Evolutionary conservation across 768 basidiomycete species (phyloP), one percentile per base, ranked within the genome.

Genomic region (Clavulina sp.): DNA sequence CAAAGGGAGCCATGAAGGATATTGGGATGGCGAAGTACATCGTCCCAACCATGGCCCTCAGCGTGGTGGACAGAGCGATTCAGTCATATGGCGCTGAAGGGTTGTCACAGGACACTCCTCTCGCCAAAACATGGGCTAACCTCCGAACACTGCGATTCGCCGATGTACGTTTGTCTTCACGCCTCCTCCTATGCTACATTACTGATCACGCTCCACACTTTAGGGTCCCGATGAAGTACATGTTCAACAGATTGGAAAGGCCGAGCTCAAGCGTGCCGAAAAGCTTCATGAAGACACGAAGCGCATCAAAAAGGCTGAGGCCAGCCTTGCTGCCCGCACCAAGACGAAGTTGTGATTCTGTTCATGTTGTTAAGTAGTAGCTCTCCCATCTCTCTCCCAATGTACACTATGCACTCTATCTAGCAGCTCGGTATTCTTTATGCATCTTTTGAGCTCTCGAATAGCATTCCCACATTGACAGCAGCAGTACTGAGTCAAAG

Each of bases 21-120:
- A 97, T 99, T 59, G 92, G 88, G 23, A 86, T 96, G 54, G 89
- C 95, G 41, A 99, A 99, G 92, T 93, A 95, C 60, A 80, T 89
- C 33, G 88, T 97, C 7, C 95, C 95, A 9, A 73, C 74, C 0
- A 87, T 93, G 84, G 93, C 91, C 0, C 71, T 85, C 46, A 68
- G 70, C 23, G 83, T 99, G 43, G 73, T 97, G 34, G 95, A 99
- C 67, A 81, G 89, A n/a, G 83, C 89, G 2, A 96, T 97, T 48
- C 95, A 99, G 69, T 71, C 84, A 0, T 89, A 83, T 60, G 95
- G 95, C 49, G 95, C 91, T n/a, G 93, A 96, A 65, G 95, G 95
- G 31, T 68, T 99, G 41, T 84, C 76, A 23, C 88, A 95, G 66
- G 93, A 97, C 59, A 80, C 81, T 32, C 76, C 77, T 21, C 75